Evolutionary conservation across 306 rosid species (phyloP).

Genomic region (Lotus japonicus): DNA sequence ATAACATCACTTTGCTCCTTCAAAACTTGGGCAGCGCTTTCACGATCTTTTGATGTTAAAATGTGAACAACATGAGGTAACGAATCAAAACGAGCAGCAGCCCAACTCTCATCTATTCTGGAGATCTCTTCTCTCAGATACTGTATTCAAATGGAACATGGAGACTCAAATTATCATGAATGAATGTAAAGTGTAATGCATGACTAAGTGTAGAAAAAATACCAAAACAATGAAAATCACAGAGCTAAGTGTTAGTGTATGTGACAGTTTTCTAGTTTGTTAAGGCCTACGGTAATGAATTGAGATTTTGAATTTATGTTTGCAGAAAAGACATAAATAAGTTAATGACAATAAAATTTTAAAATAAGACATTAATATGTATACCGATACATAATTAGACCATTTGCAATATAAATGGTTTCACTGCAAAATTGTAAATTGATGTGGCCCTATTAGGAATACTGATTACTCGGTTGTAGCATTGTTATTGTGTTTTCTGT

Average conservation of each 20-base stretch:
- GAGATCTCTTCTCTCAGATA: constrained; percentile 76
- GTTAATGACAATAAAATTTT: too few relatives aligned
- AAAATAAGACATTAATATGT: too few relatives aligned
- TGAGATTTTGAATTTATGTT: too few relatives aligned
- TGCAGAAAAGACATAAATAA: too few relatives aligned
- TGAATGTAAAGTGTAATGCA: neutral
- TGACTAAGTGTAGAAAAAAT: neutral
- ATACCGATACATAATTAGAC: too few relatives aligned
- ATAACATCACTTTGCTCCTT: constrained; percentile 96
- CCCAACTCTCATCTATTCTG: constrained; percentile 82
- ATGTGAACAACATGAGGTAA: constrained; percentile 98
- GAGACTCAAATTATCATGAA: constrained; percentile 18
- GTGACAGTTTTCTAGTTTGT: too few relatives aligned
- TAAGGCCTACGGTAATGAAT: too few relatives aligned
- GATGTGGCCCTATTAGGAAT: too few relatives aligned
- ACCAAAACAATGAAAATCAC: neutral
- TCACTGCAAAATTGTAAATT: too few relatives aligned
- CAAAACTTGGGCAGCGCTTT: constrained; percentile 59
- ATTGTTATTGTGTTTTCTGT: too few relatives aligned
- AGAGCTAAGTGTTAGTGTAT: neutral
- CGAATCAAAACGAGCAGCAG: constrained; percentile 96
- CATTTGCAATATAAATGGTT: too few relatives aligned
- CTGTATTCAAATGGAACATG: constrained; percentile 47
- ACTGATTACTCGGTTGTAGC: too few relatives aligned
- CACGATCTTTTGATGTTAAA: constrained; percentile 97